Base-by-base conservation (phyloP, 805 yeast species). In the Ogataea neopini region DNA sequence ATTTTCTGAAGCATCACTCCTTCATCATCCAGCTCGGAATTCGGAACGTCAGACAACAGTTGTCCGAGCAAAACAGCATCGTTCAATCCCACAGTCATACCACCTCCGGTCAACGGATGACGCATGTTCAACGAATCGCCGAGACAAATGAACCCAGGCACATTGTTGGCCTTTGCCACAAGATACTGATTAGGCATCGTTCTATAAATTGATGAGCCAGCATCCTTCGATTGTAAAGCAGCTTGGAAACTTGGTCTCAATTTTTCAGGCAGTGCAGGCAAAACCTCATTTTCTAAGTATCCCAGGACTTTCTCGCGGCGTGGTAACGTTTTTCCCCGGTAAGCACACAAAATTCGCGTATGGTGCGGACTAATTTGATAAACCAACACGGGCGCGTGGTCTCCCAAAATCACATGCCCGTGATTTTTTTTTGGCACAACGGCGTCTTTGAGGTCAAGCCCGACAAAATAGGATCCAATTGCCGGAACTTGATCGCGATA, bases 51-150 rank as follows among this genome's bases (percentile, higher is more conserved):
- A 7, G 80, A 73, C 44, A 94, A 72, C 33, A 87, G 68, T 56
- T 78, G 76, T 15, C 87, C 81, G 39, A 90, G 73, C 28, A 86
- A 63, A 0, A 77, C 85, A 3, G 88, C 87, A 67, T 94, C 99
- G 62, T 83, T 87, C 50, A 94, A 72, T 2, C 97, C 97, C 36
- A 94, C 99, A 20, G 98, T 90, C 99, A 94, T 94, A 51, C 99
- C 99, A 54, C 99, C 99, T 44, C 99, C 99, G 1, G 98, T 94
- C 51, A 94, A 77, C 22, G 99, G 99, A 66, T 94, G 99, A 65
- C 99, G 79, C 97, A 94, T 94, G 67, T 94, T 94, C 57, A 91
- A 75, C 1, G 99, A 88, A 66, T 94, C 99, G 41, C 99, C 99
- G 29, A 94, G 63, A 56, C 92, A 76, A 30, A 94, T 73, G 40